Percentiles rank a stretch among this genome's conserved stretches.
Evolutionary conservation across 257 asterid genomes (phyloP).

Genomic region (Petunia axillaris): DNA sequence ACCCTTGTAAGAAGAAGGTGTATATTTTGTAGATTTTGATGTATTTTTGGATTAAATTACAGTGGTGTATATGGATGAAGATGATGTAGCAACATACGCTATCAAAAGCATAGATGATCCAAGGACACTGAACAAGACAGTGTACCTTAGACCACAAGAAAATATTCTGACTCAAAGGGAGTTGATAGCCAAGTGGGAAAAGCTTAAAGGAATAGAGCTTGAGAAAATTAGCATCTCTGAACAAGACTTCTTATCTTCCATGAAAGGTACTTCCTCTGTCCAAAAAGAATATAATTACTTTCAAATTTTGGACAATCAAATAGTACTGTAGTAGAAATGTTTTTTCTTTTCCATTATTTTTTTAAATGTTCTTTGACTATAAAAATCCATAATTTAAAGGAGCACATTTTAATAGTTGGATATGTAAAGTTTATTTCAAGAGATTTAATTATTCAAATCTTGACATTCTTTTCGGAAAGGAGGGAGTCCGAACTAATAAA

Average conservation of each 20-base stretch:
- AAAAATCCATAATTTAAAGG: background rate
- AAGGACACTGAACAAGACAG: slow-evolving; percentile 72
- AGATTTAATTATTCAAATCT: too few species aligned
- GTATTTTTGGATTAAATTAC: slow-evolving; percentile 7
- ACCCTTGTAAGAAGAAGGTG: too few species aligned
- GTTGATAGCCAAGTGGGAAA: slow-evolving; percentile 70
- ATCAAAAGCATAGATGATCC: slow-evolving; percentile 70
- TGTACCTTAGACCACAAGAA: slow-evolving; percentile 66
- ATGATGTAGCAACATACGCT: slow-evolving; percentile 68
- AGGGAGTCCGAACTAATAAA: too few species aligned
- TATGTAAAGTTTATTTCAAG: background rate
- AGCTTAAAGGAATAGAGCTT: slow-evolving; percentile 51
- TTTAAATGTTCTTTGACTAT: background rate
- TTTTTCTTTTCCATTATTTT: background rate
- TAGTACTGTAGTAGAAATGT: too few species aligned
- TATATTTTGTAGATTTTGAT: background rate
- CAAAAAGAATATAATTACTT: background rate
- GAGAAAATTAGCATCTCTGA: slow-evolving; percentile 51
- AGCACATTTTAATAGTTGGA: background rate
- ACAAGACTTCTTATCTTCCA: slow-evolving; percentile 59
- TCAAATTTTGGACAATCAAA: too few species aligned
- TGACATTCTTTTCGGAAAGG: too few species aligned
- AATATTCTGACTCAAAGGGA: slow-evolving; percentile 63
- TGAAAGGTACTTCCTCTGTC: slow-evolving; percentile 49
- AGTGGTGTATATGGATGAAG: slow-evolving; percentile 70